Conservation (phyloP, 2,329 filamentous ascomycete genomes). For the Dactylella cylindrospora region DNA sequence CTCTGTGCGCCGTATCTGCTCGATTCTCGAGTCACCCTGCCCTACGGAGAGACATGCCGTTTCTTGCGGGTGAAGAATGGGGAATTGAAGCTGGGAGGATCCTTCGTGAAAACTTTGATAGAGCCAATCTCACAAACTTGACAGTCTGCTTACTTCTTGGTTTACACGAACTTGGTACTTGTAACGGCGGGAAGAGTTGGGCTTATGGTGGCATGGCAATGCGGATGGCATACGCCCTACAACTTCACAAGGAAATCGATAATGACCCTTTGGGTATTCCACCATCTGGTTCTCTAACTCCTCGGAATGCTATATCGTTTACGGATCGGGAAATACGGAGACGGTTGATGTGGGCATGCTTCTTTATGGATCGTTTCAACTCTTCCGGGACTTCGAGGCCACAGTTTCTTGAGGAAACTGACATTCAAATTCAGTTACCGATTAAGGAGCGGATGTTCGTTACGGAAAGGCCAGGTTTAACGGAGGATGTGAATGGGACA, state of each 20-base stretch:
- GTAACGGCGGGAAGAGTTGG: slow-evolving; percentile 94
- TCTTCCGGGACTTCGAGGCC: slow-evolving; percentile 92
- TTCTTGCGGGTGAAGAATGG: slow-evolving; percentile 93
- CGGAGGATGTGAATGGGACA: slow-evolving; percentile 76
- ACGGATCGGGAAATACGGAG: slow-evolving; percentile 90
- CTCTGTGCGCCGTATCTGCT: slow-evolving; percentile 91
- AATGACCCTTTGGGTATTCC: slow-evolving; percentile 68
- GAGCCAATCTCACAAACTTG: slow-evolving; percentile 92
- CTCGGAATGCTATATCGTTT: slow-evolving; percentile 64
- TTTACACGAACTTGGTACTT: slow-evolving; percentile 94
- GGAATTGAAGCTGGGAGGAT: slow-evolving; percentile 84
- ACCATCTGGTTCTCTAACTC: background rate
- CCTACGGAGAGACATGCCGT: slow-evolving; percentile 71
- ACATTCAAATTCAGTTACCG: slow-evolving; percentile 83
- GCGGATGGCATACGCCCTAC: slow-evolving; percentile 93
- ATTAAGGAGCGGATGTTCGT: slow-evolving; percentile 88
- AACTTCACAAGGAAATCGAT: slow-evolving; percentile 88
- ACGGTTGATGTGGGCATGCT: slow-evolving; percentile 97
- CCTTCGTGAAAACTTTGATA: slow-evolving; percentile 82
- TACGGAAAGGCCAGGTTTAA: slow-evolving; percentile 84
- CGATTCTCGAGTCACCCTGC: slow-evolving; percentile 86
- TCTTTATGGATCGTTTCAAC: slow-evolving; percentile 96
- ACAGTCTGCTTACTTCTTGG: slow-evolving; percentile 86
- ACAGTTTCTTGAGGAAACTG: slow-evolving; percentile 85
- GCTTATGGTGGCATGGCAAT: slow-evolving; percentile 92